Percentiles rank a stretch among this genome's conserved stretches.
Conservation (phyloP, 106 monocot genomes). For the Dendrobium chrysotoxum region DNA sequence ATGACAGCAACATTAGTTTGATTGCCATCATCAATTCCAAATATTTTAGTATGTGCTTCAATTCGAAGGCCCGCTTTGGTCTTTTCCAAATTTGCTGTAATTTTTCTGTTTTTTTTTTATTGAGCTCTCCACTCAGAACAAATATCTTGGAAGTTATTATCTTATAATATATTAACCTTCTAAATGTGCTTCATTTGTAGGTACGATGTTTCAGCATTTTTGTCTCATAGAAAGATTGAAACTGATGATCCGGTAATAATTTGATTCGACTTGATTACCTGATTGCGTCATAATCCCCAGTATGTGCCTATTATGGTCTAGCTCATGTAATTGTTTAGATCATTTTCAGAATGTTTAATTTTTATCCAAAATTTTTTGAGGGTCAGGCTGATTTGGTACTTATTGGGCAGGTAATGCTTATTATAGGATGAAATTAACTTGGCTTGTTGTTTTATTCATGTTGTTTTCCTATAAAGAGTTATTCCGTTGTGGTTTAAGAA, state of each 20-base stretch:
- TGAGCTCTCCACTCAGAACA: neutral
- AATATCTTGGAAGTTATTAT: neutral
- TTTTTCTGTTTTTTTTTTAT: neutral
- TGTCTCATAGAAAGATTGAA: conserved; percentile 77
- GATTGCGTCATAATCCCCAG: neutral
- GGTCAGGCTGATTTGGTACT: neutral
- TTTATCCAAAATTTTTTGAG: neutral
- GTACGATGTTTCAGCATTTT: conserved; percentile 91
- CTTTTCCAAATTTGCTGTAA: neutral
- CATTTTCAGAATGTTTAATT: neutral
- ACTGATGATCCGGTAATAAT: conserved; percentile 76
- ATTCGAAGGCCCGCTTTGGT: no score
- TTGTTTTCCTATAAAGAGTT: neutral
- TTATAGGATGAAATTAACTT: neutral
- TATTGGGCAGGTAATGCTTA: neutral
- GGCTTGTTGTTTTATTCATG: neutral
- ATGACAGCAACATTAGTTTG: neutral
- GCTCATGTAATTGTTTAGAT: neutral
- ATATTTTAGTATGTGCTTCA: neutral
- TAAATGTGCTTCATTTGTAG: conserved; percentile 26
- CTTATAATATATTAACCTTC: neutral
- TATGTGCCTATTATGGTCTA: neutral
- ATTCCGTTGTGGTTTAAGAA: neutral
- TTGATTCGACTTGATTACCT: neutral
- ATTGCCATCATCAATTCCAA: neutral